These are phyloP conservation scores for Xylariaceae sp. DNA, from an alignment of 2,329 filamentous ascomycete genomes.

Conservation along the genomic window DNA sequence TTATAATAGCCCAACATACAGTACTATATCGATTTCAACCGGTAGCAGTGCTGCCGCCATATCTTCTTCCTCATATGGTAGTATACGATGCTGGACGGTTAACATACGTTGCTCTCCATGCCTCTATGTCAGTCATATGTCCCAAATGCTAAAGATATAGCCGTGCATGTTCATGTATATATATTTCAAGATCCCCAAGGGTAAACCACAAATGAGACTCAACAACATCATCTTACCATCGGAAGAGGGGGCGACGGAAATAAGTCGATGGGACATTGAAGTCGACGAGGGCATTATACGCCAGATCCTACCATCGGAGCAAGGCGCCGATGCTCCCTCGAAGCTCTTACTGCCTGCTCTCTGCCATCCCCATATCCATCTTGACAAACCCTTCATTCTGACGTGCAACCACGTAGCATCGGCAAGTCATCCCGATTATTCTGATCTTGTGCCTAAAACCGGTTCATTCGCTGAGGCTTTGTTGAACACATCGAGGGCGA, in stretches of 20 bases:
- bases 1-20: no score
- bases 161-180: no score
- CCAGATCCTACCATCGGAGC: slow-evolving; percentile 21
- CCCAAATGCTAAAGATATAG: no score
- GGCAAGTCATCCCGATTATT: slow-evolving; percentile 54
- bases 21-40: no score
- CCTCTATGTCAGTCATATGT: no score
- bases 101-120: no score
- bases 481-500: slow-evolving; percentile 53
- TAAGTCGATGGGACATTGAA: slow-evolving; percentile 23
- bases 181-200: no score
- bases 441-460: slow-evolving; percentile 59
- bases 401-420: slow-evolving; percentile 37
- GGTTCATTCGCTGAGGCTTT: slow-evolving; percentile 71
- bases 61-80: no score
- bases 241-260: slow-evolving; percentile 2
- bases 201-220: slow-evolving; percentile 10
- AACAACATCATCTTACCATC: slow-evolving; percentile 23
- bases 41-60: no score
- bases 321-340: slow-evolving; percentile 17
- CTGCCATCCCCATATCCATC: slow-evolving; percentile 73
- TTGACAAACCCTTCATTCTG: slow-evolving; percentile 68
- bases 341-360: slow-evolving; percentile 47
- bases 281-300: slow-evolving; percentile 23
- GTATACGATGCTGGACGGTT: no score